Evolutionary conservation across 2,329 filamentous ascomycete species (phyloP).

Genomic region (Fonsecaea pugnacius): DNA sequence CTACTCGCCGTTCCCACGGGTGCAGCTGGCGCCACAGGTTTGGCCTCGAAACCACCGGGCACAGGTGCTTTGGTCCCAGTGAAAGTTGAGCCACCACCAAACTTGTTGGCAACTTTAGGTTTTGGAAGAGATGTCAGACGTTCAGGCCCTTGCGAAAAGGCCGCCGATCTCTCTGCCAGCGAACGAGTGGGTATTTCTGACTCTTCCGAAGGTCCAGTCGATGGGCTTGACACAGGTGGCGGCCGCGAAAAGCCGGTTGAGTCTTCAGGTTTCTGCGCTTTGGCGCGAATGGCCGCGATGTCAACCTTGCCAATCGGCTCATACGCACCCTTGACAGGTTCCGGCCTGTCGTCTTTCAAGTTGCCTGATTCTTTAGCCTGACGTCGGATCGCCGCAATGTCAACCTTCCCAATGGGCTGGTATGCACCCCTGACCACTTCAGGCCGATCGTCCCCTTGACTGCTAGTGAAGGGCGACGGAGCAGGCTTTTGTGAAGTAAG

Average conservation of each 20-base stretch:
- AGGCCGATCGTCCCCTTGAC: constrained; percentile 51
- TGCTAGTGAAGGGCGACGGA: constrained; percentile 63
- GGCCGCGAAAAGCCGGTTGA: constrained; percentile 37
- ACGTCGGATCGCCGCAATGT: constrained; percentile 86
- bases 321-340: constrained; percentile 87
- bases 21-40: constrained; percentile 62
- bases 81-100: constrained; percentile 73
- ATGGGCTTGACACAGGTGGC: constrained; percentile 48
- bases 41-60: constrained; percentile 69
- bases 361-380: constrained; percentile 66
- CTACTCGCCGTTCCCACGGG: constrained; percentile 81
- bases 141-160: constrained; percentile 72
- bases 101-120: constrained; percentile 91
- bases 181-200: constrained; percentile 61
- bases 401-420: constrained; percentile 94
- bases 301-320: constrained; percentile 96
- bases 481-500: constrained; percentile 72
- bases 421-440: constrained; percentile 85
- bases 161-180: constrained; percentile 75
- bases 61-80: constrained; percentile 86
- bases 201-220: constrained; percentile 51
- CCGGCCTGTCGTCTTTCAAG: constrained; percentile 73
- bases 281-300: constrained; percentile 88
- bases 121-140: constrained; percentile 87
- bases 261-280: constrained; percentile 68